These are phyloP conservation scores for Brassica incana DNA, from an alignment of 345 rosid genomes.

Conservation along the genomic window DNA sequence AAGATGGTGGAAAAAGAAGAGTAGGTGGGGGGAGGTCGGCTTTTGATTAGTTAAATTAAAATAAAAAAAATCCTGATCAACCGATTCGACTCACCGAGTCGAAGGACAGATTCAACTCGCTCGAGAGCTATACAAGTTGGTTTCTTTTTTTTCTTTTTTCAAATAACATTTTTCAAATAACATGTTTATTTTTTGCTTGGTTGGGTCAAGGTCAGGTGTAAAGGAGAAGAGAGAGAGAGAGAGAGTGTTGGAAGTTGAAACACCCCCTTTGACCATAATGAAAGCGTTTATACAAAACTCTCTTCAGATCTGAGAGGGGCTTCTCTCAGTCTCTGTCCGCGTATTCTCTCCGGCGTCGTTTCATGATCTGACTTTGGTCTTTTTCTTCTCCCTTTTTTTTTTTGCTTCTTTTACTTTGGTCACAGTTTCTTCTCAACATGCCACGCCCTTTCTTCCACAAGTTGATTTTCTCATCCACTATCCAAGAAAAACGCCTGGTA, in stretches of 20 bases:
- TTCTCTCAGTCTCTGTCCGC: constrained; percentile 35
- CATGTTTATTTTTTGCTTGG: constrained; percentile 12
- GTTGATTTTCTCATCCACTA: constrained; percentile 62
- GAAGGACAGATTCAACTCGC: constrained; percentile 28
- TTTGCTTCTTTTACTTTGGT: constrained; percentile 1
- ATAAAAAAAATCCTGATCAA: neutral
- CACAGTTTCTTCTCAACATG: constrained; percentile 45
- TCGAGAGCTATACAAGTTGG: constrained; percentile 23
- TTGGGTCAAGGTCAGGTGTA: constrained; percentile 42
- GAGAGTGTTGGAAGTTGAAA: constrained; percentile 3
- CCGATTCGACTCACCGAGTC: constrained; percentile 35
- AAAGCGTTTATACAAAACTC: constrained; percentile 15
- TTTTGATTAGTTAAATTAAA: constrained; percentile 12
- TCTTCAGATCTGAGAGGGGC: constrained; percentile 40
- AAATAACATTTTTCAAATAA: neutral
- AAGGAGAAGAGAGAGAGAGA: constrained; percentile 7
- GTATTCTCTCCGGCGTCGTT: constrained; percentile 44
- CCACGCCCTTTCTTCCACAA: constrained; percentile 82
- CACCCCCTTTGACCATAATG: constrained; percentile 36
- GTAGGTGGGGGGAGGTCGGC: constrained; percentile 39
- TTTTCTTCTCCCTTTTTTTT: neutral
- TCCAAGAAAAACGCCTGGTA: constrained; percentile 74
- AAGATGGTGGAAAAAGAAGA: constrained; percentile 27
- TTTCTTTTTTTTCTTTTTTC: neutral
- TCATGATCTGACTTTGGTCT: constrained; percentile 49